Evolutionary conservation across 495 filamentous ascomycete genomes (phyloP), one percentile per base, ranked within the genome.

Genomic region (Lasiosphaeriaceae sp.): DNA sequence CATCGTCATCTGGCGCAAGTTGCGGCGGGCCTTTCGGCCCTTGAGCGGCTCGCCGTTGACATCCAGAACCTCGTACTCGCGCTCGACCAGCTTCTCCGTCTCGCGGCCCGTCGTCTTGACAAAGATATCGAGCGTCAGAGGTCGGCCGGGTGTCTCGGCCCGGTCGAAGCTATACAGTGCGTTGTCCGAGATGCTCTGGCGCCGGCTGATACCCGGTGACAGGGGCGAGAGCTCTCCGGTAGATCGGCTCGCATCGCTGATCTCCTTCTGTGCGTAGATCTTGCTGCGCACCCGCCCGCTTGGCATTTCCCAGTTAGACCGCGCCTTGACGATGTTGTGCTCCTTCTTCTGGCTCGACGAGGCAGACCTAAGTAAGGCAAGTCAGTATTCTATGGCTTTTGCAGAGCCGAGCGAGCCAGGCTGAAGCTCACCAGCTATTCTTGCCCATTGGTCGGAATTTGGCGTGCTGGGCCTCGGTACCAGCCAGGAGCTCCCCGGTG

Each of bases 31-130:
- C 70, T 71, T 74, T 37, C 71, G 63, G 16, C 76, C 76, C 58
- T 68, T 73, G 2, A 77, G 65, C 8, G 68, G 63, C 52, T 79
- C 69, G 9, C 76, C 76, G 16, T 75, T 72, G 39, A 59, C 64
- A 55, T 78, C 75, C 11, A 79, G 50, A 39, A 79, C 71, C 63
- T 77, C 76, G 50, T 77, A 79, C 61, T 79, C 76, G 61, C 71
- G 71, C 64, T 75, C 73, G 20, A 79, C 72, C n/a, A 77, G 65
- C 41, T 64, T 66, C 66, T 79, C 76, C 39, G 72, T 78, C 34
- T 72, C 75, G 26, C 69, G 66, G 11, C 61, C 63, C 20, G 67
- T 68, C 23, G 66, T 50, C 69, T 75, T 78, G 54, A 79, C 67
- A 48, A 77, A 78, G 45, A 69, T 64, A 20, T 75, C 76, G 11